Conservation (phyloP, 2,329 filamentous ascomycete species). For the Paecilomyces niveus region DNA sequence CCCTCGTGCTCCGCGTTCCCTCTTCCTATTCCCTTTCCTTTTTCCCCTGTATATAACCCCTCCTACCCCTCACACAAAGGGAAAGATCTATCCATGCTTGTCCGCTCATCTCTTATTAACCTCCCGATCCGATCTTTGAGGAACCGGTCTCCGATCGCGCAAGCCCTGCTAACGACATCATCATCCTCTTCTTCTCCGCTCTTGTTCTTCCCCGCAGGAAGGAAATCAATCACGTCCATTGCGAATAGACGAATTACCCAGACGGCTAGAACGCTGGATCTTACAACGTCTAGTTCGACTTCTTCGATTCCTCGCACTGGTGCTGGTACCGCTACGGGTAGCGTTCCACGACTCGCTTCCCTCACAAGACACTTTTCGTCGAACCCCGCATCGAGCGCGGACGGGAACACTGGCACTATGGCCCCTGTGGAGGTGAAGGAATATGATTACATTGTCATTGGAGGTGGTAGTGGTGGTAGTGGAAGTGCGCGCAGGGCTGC, state of each 20-base stretch:
- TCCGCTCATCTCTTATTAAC: constrained; percentile 2
- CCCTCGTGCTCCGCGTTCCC: not conserved
- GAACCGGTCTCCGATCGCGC: not conserved
- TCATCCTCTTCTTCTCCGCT: not conserved
- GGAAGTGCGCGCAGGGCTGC: constrained; percentile 43
- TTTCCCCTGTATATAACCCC: not conserved
- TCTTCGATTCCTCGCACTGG: constrained; percentile 1
- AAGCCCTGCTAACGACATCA: not conserved
- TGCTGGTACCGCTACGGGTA: constrained; percentile 4
- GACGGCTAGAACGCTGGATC: constrained; percentile 2
- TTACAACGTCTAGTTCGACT: not conserved
- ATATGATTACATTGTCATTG: constrained; percentile 51
- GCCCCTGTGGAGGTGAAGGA: constrained; percentile 39
- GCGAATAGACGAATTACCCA: not conserved
- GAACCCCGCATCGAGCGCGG: constrained; percentile 1
- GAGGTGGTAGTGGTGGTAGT: constrained; percentile 47
- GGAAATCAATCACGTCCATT: not conserved
- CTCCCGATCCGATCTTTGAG: constrained; percentile 4
- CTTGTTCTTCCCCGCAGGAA: not conserved
- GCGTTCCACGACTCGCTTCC: constrained; percentile 28
- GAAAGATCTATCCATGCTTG: constrained; percentile 3
- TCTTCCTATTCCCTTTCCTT: not conserved
- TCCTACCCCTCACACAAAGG: not conserved
- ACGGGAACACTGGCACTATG: constrained; percentile 32
- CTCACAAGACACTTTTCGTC: constrained; percentile 35